These are phyloP conservation scores for Piromyces finnis DNA, from an alignment of 192 early-diverging fungal species.

Conservation along the genomic window DNA sequence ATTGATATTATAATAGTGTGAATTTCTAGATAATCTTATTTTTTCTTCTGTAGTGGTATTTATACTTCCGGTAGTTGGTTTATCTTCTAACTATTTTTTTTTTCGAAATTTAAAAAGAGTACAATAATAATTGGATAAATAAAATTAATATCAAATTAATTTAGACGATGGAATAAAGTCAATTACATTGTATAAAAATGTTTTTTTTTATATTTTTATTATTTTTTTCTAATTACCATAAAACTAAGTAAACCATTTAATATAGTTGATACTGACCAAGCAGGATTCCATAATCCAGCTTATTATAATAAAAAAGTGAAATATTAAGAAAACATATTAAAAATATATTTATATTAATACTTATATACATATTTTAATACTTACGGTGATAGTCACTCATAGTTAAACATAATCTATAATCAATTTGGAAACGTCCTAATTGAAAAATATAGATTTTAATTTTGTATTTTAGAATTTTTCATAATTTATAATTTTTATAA, in stretches of 20 bases:
- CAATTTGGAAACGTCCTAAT: slow-evolving; percentile 82
- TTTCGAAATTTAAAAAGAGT: too few species aligned
- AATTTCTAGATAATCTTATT: slow-evolving; percentile 52
- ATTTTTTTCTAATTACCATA: slow-evolving; percentile 73
- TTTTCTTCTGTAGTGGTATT: slow-evolving; percentile 62
- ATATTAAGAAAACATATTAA: too few species aligned
- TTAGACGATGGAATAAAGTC: too few species aligned
- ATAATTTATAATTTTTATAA: too few species aligned
- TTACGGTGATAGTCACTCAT: slow-evolving; percentile 92
- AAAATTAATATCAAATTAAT: too few species aligned
- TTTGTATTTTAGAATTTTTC: not conserved
- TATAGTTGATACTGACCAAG: slow-evolving; percentile 94
- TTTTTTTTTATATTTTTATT: too few species aligned
- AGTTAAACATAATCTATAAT: slow-evolving; percentile 81
- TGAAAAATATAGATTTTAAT: too few species aligned
- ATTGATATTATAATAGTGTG: slow-evolving; percentile 58
- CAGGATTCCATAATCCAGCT: slow-evolving; percentile 76
- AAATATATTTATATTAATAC: too few species aligned
- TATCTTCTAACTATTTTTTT: slow-evolving; percentile 44
- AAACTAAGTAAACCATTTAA: slow-evolving; percentile 87
- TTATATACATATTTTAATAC: too few species aligned
- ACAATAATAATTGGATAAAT: too few species aligned
- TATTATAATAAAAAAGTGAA: not conserved
- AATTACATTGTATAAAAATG: too few species aligned
- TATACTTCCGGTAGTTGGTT: slow-evolving; percentile 79